Conservation (phyloP, 805 yeast species). For the Metschnikowia matae region DNA sequence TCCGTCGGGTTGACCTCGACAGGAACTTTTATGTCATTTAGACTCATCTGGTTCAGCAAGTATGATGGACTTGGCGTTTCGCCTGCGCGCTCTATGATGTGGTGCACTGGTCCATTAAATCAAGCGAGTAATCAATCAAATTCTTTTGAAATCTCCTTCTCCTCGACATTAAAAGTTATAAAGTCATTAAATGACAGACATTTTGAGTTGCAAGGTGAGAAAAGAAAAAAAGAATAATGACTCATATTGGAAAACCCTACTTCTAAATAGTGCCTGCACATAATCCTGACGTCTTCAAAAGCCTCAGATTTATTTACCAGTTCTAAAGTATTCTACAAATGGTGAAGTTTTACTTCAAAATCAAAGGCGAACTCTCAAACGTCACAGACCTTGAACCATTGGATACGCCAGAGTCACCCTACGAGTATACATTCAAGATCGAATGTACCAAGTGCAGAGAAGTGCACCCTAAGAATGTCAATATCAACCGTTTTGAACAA, state of each 20-base stretch:
- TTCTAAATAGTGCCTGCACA: not conserved
- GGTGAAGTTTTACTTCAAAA: conserved; percentile 38
- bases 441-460: conserved; percentile 81
- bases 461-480: conserved; percentile 63
- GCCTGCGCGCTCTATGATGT: not conserved
- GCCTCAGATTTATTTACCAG: too few relatives aligned
- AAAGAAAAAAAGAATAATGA: too few relatives aligned
- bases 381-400: conserved; percentile 54
- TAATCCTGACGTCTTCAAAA: too few relatives aligned
- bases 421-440: conserved; percentile 69
- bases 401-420: conserved; percentile 59
- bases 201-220: too few relatives aligned
- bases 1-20: conserved; percentile 92
- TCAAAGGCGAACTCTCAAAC: conserved; percentile 47
- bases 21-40: conserved; percentile 55
- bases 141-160: too few relatives aligned
- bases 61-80: not conserved
- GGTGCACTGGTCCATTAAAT: not conserved
- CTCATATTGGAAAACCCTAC: not conserved
- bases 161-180: too few relatives aligned
- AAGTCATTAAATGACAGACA: too few relatives aligned
- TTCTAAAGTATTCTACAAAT: conserved; percentile 14
- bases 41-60: conserved; percentile 9
- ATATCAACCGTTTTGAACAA: conserved; percentile 62
- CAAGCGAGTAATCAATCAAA: too few relatives aligned